A percentile compares a stretch with the other conserved stretches of the same genome.
Conservation (phyloP, 1,284 basidiomycete species). For the Violaceomyces palustris region DNA sequence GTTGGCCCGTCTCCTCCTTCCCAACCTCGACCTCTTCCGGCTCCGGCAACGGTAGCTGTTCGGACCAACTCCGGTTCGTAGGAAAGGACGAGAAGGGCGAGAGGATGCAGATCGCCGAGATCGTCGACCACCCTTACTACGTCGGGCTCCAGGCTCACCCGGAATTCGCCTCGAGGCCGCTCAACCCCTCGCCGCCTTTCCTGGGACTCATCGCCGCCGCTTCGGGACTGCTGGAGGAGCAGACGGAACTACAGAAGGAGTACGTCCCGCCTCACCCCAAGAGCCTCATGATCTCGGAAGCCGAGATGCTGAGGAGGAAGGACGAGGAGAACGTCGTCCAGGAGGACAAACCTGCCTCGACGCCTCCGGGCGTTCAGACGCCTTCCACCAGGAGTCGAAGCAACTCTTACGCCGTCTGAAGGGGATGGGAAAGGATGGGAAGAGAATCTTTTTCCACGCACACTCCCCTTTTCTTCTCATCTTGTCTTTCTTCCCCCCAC, state of each 20-base stretch:
- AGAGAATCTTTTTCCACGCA: too few relatives aligned
- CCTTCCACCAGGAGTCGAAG: constrained; percentile 25
- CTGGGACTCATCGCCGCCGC: constrained; percentile 90
- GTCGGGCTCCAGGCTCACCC: constrained; percentile 94
- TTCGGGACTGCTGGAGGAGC: constrained; percentile 67
- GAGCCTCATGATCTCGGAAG: constrained; percentile 44
- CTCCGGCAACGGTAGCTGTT: constrained; percentile 6
- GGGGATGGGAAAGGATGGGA: too few relatives aligned
- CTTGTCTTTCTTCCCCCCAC: too few relatives aligned
- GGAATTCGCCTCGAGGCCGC: constrained; percentile 95
- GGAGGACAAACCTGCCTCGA: constrained; percentile 29
- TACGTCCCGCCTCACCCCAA: constrained; percentile 59
- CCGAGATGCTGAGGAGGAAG: constrained; percentile 26
- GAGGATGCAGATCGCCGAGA: constrained; percentile 93
- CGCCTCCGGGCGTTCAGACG: constrained; percentile 30
- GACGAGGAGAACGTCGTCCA: constrained; percentile 18
- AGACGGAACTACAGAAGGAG: constrained; percentile 65
- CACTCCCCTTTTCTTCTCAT: too few relatives aligned
- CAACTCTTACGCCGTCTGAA: too few relatives aligned
- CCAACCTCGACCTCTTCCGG: too few relatives aligned
- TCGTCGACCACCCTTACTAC: constrained; percentile 86
- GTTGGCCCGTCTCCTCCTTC: not conserved
- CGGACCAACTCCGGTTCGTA: constrained; percentile 60
- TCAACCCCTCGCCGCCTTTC: constrained; percentile 96
- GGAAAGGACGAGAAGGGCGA: constrained; percentile 94